Conservation (phyloP, 495 filamentous ascomycete species). For the Penicillium taxi region DNA sequence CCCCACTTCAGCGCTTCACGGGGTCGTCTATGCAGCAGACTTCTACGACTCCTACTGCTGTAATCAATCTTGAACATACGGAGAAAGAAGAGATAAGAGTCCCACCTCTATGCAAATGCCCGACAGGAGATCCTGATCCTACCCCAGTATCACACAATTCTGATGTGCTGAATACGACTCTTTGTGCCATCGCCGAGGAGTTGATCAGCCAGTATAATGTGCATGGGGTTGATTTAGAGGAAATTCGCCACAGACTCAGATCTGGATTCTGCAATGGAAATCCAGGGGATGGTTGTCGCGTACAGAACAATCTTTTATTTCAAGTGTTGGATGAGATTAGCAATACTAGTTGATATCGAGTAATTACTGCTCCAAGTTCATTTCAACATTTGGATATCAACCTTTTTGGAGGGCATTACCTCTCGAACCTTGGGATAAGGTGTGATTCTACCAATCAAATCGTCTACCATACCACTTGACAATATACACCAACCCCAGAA, state of each 20-base stretch:
- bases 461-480: conserved; percentile 36
- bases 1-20: conserved; percentile 17
- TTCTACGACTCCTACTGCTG: background rate
- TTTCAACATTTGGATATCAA: too few species aligned
- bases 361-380: too few species aligned
- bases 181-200: conserved; percentile 36
- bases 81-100: conserved; percentile 1
- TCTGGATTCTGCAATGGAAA: conserved; percentile 28
- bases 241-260: conserved; percentile 30
- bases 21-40: background rate
- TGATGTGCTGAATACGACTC: conserved; percentile 32
- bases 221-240: conserved; percentile 27
- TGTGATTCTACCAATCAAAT: conserved; percentile 15
- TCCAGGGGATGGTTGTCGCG: conserved; percentile 33
- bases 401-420: too few species aligned
- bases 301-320: conserved; percentile 37
- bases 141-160: conserved; percentile 11
- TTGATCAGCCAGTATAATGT: conserved; percentile 35
- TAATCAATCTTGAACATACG: background rate
- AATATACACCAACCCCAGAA: conserved; percentile 74
- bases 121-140: conserved; percentile 7
- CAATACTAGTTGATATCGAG: conserved; percentile 24
- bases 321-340: conserved; percentile 41
- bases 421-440: too few species aligned
- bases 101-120: conserved; percentile 26